Evolutionary conservation across 768 basidiomycete genomes (phyloP), one percentile per base, ranked within the genome.

Genomic region (Collybia nuda): DNA sequence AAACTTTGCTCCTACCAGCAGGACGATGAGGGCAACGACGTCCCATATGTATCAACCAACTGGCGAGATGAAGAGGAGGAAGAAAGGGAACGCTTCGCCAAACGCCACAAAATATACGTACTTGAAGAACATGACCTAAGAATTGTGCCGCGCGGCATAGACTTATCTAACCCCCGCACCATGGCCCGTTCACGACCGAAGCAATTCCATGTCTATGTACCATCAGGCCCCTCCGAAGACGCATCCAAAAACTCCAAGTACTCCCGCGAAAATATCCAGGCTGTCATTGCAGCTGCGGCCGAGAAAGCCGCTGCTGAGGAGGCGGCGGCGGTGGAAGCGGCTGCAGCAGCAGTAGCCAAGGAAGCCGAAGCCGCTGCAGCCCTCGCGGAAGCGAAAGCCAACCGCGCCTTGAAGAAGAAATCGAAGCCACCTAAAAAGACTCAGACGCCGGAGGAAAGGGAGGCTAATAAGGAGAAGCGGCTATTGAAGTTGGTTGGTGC

Each of bases 401-500:
- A 60, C 41, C 35, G 51, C 45, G 65, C 60, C 3, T 59, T 60
- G 29, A 63, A 62, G 43, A 72, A 67, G 58, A 75, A 72, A 58
- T 58, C 65, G 29, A 71, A 69, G 52, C 57, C 66, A 1, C 52
- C 62, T 19, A 75, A 72, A 59, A 84, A 81, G 60, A 55, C 57
- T 12, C 65, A 68, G 51, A 70, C 77, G 36, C 65, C 76, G 40
- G 81, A 85, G 56, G 80, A 86, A 59, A 84, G 77, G 63, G 83
- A 86, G 62, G 78, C 73, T 3, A 75, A 75, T 44, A 88, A 86
- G 75, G 93, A 97, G 71, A 95, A 93, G 78, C 70, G 81, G 53
- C 62, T 97, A 55, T 62, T 85, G 56, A 91, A 91, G 65, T 76
- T 98, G 29, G 83, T 98, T 15, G 90, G 93, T 6, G 84, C 85